phyloP scores from a whole-genome alignment of 2,329 filamentous ascomycete genomes.

The Talaromyces sp. region DNA sequence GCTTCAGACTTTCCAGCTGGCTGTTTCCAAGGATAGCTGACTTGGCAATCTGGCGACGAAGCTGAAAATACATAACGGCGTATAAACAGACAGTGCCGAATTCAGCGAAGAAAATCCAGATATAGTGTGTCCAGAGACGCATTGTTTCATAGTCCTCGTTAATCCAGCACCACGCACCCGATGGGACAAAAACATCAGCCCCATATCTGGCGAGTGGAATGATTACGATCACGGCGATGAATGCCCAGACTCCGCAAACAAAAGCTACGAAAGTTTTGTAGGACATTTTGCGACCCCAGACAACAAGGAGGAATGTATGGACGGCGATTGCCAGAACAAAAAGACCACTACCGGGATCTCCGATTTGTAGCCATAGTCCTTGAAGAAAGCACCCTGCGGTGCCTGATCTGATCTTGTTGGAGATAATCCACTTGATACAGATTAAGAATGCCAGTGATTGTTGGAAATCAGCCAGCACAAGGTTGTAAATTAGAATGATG shows the following conservation, averaged over 20 bases:
- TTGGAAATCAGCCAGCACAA: conserved; percentile 57
- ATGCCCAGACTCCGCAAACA: conserved; percentile 51
- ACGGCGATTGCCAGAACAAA: conserved; percentile 58
- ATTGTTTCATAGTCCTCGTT: conserved; percentile 45
- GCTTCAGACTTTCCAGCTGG: conserved; percentile 42
- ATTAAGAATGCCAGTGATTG: conserved; percentile 55
- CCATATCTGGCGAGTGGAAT: conserved; percentile 50
- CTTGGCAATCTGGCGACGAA: conserved; percentile 48
- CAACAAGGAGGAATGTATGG: conserved; percentile 56
- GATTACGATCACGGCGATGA: conserved; percentile 50
- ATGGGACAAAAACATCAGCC: conserved; percentile 49
- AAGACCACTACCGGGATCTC: conserved; percentile 56
- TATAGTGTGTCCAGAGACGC: conserved; percentile 54
- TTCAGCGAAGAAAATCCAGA: conserved; percentile 57
- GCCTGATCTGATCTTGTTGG: conserved; percentile 48
- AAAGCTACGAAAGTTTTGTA: conserved; percentile 49
- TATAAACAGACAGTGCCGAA: conserved; percentile 55
- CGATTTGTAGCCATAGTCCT: conserved; percentile 56
- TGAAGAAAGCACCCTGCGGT: conserved; percentile 54
- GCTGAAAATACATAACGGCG: conserved; percentile 51
- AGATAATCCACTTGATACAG: conserved; percentile 51
- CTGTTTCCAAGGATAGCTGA: conserved; percentile 40
- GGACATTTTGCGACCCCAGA: conserved; percentile 50
- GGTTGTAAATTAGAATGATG: conserved; percentile 57
- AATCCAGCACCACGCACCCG: conserved; percentile 59